Evolutionary conservation across 768 basidiomycete genomes (phyloP), one percentile per base, ranked within the genome.

Genomic region (Fibroporia radiculosa): DNA sequence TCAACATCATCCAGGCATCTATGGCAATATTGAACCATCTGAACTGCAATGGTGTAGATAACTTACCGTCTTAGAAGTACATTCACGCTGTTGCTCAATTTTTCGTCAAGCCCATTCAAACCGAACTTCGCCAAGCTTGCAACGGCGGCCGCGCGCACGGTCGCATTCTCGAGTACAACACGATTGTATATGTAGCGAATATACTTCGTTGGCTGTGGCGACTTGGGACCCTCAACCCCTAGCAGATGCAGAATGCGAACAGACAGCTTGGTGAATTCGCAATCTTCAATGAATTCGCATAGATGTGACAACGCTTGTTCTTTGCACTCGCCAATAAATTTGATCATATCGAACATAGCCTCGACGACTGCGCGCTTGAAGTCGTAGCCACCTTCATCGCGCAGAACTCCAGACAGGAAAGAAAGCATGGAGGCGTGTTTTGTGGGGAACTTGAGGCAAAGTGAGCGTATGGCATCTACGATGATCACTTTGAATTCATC

Each of bases 401-500:
- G 83, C 37, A 99, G 77, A 22, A 98, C 90, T 43, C 95, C 92
- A 35, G 92, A 93, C 25, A 99, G 75, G 81, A 99, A 99, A 4
- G 84, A 80, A 46, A 99, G 84, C 95, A 99, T 98, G 31, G 92
- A 86, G 1, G 80, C 85, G 58, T 99, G 93, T 69, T 99, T 99
- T 25, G 84, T 70, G 2, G 96, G 96, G 75, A 99, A 99, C 66
- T 99, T 99, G 70, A 99, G 83, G 67, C 93, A 98, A 24, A 99
- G 80, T 7, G 95, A 92, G 40, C 96, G 89, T 62, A 99, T 93
- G 47, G 96, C 96, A 49, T 97, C 93, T 45, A 99, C 96, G 39
- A 99, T 96, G 68, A 99, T 96, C 61, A 98, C 93, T 72, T 97
- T 98, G 79, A 99, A 99, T 67, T 99, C 96, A 65, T 99, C 96